Conservation (phyloP, 371 early-diverging fungal species). For the Funneliformis caledonium region DNA sequence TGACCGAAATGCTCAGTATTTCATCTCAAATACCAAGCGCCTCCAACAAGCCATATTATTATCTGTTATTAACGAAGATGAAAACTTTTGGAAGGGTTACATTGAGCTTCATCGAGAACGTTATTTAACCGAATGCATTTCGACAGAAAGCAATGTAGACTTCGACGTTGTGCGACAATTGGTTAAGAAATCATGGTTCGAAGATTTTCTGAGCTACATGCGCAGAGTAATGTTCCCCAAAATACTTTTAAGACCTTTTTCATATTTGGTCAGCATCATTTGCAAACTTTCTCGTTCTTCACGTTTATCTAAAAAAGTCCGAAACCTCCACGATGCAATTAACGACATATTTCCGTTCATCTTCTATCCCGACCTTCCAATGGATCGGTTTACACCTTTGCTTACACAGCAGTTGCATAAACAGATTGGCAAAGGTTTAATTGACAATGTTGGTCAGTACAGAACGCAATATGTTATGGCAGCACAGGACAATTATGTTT, state of each 20-base stretch:
- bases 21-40: slow-evolving; percentile 12
- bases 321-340: slow-evolving; percentile 10
- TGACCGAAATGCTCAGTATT: slow-evolving; percentile 21
- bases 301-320: slow-evolving; percentile 11
- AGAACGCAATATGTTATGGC: slow-evolving; percentile 25
- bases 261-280: too few relatives aligned
- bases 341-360: slow-evolving; percentile 9
- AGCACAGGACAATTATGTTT: slow-evolving; percentile 21
- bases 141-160: slow-evolving; percentile 2
- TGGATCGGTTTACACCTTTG: slow-evolving; percentile 24
- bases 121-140: slow-evolving; percentile 6
- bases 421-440: slow-evolving; percentile 21
- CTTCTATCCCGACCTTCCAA: slow-evolving; percentile 23
- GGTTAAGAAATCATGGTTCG: slow-evolving; percentile 10
- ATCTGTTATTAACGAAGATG: background rate
- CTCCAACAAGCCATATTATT: slow-evolving; percentile 27
- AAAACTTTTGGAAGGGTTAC: slow-evolving; percentile 19
- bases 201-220: background rate
- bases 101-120: slow-evolving; percentile 28
- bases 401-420: slow-evolving; percentile 10
- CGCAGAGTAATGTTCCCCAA: too few relatives aligned
- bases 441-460: slow-evolving; percentile 15
- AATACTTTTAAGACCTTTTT: too few relatives aligned
- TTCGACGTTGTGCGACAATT: background rate
- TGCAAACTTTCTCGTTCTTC: slow-evolving; percentile 7